Percentiles rank a stretch among this genome's conserved stretches.
Evolutionary conservation across 73 alveolate genomes (phyloP).

Genomic region (Paramecium sonneborni): DNA sequence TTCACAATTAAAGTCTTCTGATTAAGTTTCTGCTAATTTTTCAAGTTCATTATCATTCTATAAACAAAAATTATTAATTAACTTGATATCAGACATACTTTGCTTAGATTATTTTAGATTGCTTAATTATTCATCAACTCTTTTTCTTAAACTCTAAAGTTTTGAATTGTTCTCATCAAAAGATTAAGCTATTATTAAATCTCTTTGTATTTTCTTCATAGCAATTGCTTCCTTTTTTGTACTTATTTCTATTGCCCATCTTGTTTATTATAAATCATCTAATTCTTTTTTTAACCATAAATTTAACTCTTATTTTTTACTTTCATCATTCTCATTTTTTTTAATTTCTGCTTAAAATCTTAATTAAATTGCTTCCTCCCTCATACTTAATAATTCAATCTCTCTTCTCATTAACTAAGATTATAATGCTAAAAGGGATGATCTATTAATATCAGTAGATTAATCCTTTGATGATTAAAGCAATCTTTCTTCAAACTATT

Average conservation of each 20-base stretch:
- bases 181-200: slow-evolving; percentile 7
- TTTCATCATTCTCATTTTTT: not conserved
- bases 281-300: not conserved
- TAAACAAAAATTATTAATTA: not conserved
- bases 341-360: slow-evolving; percentile 35
- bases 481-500: not conserved
- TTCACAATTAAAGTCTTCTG: slow-evolving; percentile 13
- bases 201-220: slow-evolving; percentile 30
- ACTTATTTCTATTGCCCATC: slow-evolving; percentile 20
- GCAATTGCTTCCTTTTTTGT: slow-evolving; percentile 36
- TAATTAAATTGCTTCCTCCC: slow-evolving; percentile 38
- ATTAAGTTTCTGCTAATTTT: slow-evolving; percentile 22
- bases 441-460: not conserved
- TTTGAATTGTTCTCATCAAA: slow-evolving; percentile 41
- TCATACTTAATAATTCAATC: slow-evolving; percentile 30
- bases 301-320: slow-evolving; percentile 1
- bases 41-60: not conserved
- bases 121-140: slow-evolving; percentile 35
- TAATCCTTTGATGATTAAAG: not conserved
- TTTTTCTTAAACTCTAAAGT: not conserved
- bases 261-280: slow-evolving; percentile 12
- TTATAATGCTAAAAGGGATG: slow-evolving; percentile 11
- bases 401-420: slow-evolving; percentile 33
- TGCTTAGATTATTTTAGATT: not conserved
- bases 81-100: not conserved